Evolutionary conservation across 2,329 filamentous ascomycete species (phyloP), one percentile per base, ranked within the genome.

Genomic region (Verticillium zaregamsianum): DNA sequence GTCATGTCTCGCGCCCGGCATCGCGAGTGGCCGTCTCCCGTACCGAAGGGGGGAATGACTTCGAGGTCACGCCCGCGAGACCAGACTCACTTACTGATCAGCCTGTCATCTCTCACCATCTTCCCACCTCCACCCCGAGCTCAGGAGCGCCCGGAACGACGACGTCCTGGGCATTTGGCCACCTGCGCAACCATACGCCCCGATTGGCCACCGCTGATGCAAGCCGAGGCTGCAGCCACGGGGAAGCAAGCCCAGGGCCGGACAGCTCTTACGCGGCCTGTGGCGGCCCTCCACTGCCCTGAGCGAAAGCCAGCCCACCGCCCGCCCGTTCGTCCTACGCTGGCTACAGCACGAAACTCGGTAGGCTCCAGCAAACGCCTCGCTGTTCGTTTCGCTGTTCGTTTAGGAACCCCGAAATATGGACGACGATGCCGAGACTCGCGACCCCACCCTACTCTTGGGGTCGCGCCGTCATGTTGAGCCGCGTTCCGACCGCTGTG

Each of bases 171-270:
- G 45, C 45, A 23, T 52, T 25, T 12, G 45, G n/a, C 45, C 45
- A 52, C 45, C 45, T 52, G n/a, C 45, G 45, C 20, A 52, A 23
- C 45, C n/a, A 23, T 20, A 52, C 17, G 1, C 45, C n/a, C 37
- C 31, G 37, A 40, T 58, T 58, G 37, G 57, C 25, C 35, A 45
- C 20, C 57, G 57, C 28, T 58, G 57, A 58, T 58, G 57, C 57
- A 58, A 58, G 57, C 57, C 57, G 45, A 58, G 57, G 12, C 45
- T 52, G 45, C 45, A 52, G 45, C 45, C 45, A 23, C 45, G 12
- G 20, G 8, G 45, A 12, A 8, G 20, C 20, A 5, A 28, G 28
- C 17, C n/a, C 9, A 52, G 45, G 3, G 28, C 28, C 28, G 28
- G 20, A 12, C 17, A 52, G 45, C 45, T 52, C 45, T 52, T 52